phyloP scores from a whole-genome alignment of 495 filamentous ascomycete species.

The Pseudomonodictys pantanalensis region DNA sequence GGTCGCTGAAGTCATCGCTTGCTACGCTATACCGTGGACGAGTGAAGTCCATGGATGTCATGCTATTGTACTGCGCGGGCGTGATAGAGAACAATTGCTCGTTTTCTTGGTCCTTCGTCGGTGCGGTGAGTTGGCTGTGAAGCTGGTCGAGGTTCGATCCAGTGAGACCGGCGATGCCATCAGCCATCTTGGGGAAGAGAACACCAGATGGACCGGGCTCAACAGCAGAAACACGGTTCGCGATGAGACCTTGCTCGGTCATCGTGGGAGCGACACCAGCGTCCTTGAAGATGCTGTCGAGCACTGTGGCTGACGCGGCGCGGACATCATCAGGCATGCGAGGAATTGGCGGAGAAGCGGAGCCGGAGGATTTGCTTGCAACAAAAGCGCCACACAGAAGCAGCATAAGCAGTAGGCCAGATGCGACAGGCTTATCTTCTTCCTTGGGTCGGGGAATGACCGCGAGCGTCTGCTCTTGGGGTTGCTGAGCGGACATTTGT shows the following conservation, averaged over 20 bases:
- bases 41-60: constrained; percentile 69
- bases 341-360: constrained; percentile 63
- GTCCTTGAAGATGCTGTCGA: constrained; percentile 84
- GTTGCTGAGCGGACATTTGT: constrained; percentile 46
- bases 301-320: constrained; percentile 82
- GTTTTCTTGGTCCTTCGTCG: constrained; percentile 80
- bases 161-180: constrained; percentile 52
- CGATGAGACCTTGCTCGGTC: constrained; percentile 23
- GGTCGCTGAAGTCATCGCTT: constrained; percentile 44
- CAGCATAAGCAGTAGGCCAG: constrained; percentile 59
- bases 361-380: constrained; percentile 71
- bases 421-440: constrained; percentile 45
- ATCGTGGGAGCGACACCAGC: constrained; percentile 39
- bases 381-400: constrained; percentile 96
- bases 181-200: constrained; percentile 42
- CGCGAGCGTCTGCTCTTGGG: constrained; percentile 44
- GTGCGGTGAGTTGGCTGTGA: constrained; percentile 67
- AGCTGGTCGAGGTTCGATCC: constrained; percentile 64
- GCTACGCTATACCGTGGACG: constrained; percentile 51
- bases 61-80: constrained; percentile 81
- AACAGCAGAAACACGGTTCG: constrained; percentile 40
- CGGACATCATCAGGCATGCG: constrained; percentile 90
- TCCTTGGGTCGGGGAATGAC: constrained; percentile 57
- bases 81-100: constrained; percentile 86
- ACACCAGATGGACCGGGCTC: constrained; percentile 43